These are phyloP conservation scores for Tylopilus sp. DNA, from an alignment of 768 basidiomycete genomes.

Conservation along the genomic window DNA sequence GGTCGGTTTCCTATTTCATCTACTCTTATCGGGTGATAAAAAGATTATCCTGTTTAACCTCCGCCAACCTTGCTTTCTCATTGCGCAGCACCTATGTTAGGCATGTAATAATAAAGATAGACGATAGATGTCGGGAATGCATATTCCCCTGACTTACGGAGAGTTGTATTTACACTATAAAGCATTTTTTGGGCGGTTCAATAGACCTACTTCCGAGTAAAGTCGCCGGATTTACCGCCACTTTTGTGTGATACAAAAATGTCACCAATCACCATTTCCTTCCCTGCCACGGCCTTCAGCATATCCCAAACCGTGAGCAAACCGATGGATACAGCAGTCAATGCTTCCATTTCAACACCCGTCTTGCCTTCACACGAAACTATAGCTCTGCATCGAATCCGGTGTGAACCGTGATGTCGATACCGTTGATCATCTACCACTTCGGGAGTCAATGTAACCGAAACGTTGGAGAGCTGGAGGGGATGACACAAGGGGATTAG, in stretches of 20 bases:
- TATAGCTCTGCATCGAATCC: slow-evolving; percentile 61
- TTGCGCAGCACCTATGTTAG: not conserved
- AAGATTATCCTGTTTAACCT: not conserved
- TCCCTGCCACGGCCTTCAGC: slow-evolving; percentile 88
- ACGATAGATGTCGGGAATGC: not conserved
- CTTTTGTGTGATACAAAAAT: slow-evolving; percentile 63
- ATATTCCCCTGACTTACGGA: not conserved
- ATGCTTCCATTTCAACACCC: slow-evolving; percentile 91
- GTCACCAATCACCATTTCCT: slow-evolving; percentile 76
- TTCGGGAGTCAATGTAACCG: slow-evolving; percentile 58
- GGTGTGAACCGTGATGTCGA: slow-evolving; percentile 23
- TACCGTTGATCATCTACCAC: slow-evolving; percentile 6
- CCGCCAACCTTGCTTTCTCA: not conserved
- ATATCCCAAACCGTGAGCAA: slow-evolving; percentile 90
- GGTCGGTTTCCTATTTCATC: not conserved
- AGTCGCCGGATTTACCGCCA: slow-evolving; percentile 76
- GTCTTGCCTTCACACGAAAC: slow-evolving; percentile 78
- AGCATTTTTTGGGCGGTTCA: not conserved
- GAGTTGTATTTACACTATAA: not conserved
- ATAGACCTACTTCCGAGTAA: slow-evolving; percentile 31
- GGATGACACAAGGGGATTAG: slow-evolving; percentile 90
- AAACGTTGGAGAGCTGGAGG: slow-evolving; percentile 65
- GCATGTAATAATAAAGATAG: not conserved
- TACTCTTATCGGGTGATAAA: not conserved
- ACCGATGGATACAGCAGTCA: slow-evolving; percentile 77